phyloP scores from a whole-genome alignment of 495 filamentous ascomycete genomes.

The Penicillium turbatum region DNA sequence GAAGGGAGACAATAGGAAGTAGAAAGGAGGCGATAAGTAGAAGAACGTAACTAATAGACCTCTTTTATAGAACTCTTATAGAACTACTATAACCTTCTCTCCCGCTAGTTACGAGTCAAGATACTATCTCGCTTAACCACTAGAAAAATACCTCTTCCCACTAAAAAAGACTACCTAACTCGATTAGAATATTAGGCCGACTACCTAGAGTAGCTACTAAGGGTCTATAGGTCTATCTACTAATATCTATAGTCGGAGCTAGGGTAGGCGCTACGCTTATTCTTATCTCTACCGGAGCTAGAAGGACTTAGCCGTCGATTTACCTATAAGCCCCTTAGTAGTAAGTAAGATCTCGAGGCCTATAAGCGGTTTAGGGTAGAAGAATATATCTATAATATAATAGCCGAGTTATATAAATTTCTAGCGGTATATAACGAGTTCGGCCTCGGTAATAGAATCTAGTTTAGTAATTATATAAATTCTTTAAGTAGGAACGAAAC shows the following conservation, averaged over 20 bases:
- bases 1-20: not conserved
- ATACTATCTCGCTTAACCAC: slow-evolving; percentile 30
- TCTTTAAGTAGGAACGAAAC: slow-evolving; percentile 1
- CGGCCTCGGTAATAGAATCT: slow-evolving; percentile 22
- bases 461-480: slow-evolving; percentile 27
- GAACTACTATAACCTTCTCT: slow-evolving; percentile 29
- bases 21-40: slow-evolving; percentile 5
- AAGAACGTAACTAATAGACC: slow-evolving; percentile 14
- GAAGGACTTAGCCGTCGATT: slow-evolving; percentile 20
- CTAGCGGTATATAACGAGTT: slow-evolving; percentile 22
- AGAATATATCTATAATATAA: slow-evolving; percentile 23
- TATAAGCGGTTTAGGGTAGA: slow-evolving; percentile 30
- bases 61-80: slow-evolving; percentile 32
- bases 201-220: slow-evolving; percentile 24
- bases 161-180: slow-evolving; percentile 29
- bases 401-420: slow-evolving; percentile 28
- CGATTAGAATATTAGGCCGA: slow-evolving; percentile 29
- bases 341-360: slow-evolving; percentile 31
- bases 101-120: slow-evolving; percentile 14
- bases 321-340: slow-evolving; percentile 19
- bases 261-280: slow-evolving; percentile 15
- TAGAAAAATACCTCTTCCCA: slow-evolving; percentile 27
- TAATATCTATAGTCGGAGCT: slow-evolving; percentile 22
- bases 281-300: slow-evolving; percentile 19
- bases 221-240: slow-evolving; percentile 27